A percentile compares a stretch with the other conserved stretches of the same genome.
Evolutionary conservation across 2,329 filamentous ascomycete genomes (phyloP).

Genomic region (Boeremia exigua): DNA sequence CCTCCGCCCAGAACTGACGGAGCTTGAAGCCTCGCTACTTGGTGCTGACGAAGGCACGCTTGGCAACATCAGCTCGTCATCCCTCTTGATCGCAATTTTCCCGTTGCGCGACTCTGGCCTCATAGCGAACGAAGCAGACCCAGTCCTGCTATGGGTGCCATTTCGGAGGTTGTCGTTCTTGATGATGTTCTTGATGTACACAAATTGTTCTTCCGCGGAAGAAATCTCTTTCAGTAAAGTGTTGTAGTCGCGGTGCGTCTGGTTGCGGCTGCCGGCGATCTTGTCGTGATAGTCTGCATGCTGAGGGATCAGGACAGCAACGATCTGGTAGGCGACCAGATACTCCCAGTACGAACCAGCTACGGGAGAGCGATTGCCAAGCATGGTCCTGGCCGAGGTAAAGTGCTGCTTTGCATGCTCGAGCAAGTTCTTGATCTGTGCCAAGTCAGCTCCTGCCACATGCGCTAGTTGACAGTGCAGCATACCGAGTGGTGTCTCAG

Average conservation of each 20-base stretch:
- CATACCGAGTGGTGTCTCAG: slow-evolving; percentile 39
- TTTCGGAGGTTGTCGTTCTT: slow-evolving; percentile 61
- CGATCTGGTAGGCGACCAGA: slow-evolving; percentile 79
- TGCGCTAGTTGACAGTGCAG: not conserved
- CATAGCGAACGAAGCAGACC: slow-evolving; percentile 21
- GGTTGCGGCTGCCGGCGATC: slow-evolving; percentile 62
- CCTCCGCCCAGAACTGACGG: slow-evolving; percentile 29
- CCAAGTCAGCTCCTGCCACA: slow-evolving; percentile 22
- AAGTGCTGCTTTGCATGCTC: slow-evolving; percentile 51
- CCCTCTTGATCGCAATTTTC: slow-evolving; percentile 13
- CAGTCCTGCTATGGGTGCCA: slow-evolving; percentile 54
- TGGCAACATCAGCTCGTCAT: slow-evolving; percentile 47
- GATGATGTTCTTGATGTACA: slow-evolving; percentile 58
- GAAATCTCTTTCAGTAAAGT: slow-evolving; percentile 37
- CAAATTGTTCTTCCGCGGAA: slow-evolving; percentile 51
- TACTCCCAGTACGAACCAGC: slow-evolving; percentile 85
- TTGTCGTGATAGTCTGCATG: slow-evolving; percentile 74
- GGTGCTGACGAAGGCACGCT: slow-evolving; percentile 34
- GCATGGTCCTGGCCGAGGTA: slow-evolving; percentile 61
- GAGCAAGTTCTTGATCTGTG: slow-evolving; percentile 50
- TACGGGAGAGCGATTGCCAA: slow-evolving; percentile 55
- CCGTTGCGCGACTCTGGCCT: slow-evolving; percentile 28
- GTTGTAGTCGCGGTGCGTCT: slow-evolving; percentile 57
- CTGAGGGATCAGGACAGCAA: slow-evolving; percentile 74
- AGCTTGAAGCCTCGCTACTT: slow-evolving; percentile 24